Conservation (phyloP, 2,329 filamentous ascomycete genomes). For the Rhinocladiella similis region DNA sequence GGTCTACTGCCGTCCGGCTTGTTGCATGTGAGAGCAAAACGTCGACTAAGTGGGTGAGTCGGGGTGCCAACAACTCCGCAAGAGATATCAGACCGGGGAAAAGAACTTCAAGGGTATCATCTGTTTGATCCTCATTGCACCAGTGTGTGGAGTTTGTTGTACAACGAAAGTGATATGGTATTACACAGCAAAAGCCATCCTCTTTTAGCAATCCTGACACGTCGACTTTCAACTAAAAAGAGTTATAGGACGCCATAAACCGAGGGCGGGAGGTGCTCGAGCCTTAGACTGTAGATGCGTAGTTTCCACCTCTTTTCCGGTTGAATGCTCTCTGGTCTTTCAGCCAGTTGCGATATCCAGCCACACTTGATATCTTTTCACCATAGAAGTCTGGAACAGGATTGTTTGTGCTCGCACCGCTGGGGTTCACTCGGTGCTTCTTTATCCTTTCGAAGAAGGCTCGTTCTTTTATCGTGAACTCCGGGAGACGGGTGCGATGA, state of each 20-base stretch:
- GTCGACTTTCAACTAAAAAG: not conserved
- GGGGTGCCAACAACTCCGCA: no score
- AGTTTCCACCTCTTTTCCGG: conserved; percentile 65
- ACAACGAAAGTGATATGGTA: conserved; percentile 21
- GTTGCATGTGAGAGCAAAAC: no score
- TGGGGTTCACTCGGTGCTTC: conserved; percentile 88
- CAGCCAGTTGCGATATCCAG: conserved; percentile 89
- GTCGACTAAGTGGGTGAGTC: no score
- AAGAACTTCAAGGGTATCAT: not conserved
- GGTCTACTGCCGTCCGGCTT: no score
- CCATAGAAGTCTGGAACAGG: conserved; percentile 97
- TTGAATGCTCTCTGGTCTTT: conserved; percentile 98
- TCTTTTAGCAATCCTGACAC: not conserved
- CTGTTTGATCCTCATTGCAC: conserved; percentile 10
- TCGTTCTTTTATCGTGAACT: conserved; percentile 71
- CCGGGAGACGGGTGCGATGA: conserved; percentile 58
- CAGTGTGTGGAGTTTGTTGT: conserved; percentile 20
- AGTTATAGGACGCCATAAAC: not conserved
- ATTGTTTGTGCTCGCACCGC: conserved; percentile 83
- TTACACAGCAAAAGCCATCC: conserved; percentile 16
- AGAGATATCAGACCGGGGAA: no score
- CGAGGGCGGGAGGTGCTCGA: not conserved
- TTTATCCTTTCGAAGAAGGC: conserved; percentile 92
- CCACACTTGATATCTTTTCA: conserved; percentile 93
- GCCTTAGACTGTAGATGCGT: conserved; percentile 12